phyloP scores from a whole-genome alignment of 306 rosid species.

The Amphicarpaea edgeworthii region DNA sequence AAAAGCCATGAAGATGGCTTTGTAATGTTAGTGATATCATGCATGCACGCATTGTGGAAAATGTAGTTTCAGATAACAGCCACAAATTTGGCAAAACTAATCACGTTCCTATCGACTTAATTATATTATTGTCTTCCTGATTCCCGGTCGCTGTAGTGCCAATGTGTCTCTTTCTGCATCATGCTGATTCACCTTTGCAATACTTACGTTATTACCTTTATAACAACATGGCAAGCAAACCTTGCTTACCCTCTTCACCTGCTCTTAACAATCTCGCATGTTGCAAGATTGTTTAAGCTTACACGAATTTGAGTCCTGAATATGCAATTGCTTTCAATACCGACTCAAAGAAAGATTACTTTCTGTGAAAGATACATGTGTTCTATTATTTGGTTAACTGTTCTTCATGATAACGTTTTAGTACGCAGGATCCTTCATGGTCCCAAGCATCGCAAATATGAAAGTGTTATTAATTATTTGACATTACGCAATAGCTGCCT shows the following conservation, averaged over 20 bases:
- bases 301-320: too few relatives aligned
- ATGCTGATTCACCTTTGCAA: conserved; percentile 26
- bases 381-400: background rate
- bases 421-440: conserved; percentile 2
- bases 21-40: background rate
- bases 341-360: too few relatives aligned
- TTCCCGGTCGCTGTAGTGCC: conserved; percentile 43
- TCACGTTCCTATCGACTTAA: conserved; percentile 20
- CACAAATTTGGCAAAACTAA: conserved; percentile 18
- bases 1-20: background rate
- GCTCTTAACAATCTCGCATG: background rate
- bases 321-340: too few relatives aligned
- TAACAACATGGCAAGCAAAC: background rate
- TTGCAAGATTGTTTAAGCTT: too few relatives aligned
- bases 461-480: conserved; percentile 29
- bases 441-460: conserved; percentile 30
- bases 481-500: conserved; percentile 22
- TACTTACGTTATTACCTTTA: conserved; percentile 19
- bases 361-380: too few relatives aligned
- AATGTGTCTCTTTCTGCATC: conserved; percentile 41
- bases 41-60: conserved; percentile 30
- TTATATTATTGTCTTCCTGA: conserved; percentile 19
- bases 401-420: conserved; percentile 7
- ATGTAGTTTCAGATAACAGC: conserved; percentile 22
- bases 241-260: conserved; percentile 2